These are phyloP conservation scores for Hyphopichia burtonii DNA, from an alignment of 1,139 yeast species.

Conservation along the genomic window DNA sequence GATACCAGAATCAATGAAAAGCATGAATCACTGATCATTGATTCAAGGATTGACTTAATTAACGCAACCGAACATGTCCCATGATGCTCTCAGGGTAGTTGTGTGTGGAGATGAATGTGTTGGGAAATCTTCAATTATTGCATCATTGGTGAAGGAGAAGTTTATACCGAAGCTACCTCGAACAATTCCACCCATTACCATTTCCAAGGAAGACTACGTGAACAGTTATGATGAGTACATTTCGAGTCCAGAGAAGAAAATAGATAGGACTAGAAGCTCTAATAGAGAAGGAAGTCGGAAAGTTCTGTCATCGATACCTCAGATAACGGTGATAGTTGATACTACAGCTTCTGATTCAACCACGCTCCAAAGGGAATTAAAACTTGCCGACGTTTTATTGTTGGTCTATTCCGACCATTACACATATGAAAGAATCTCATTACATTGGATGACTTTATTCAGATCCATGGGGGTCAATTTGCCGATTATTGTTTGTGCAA, in stretches of 20 bases:
- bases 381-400: constrained; percentile 90
- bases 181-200: constrained; percentile 78
- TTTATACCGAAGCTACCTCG: constrained; percentile 74
- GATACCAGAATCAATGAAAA: not conserved
- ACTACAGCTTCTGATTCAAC: constrained; percentile 68
- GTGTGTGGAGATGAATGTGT: constrained; percentile 97
- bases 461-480: constrained; percentile 89
- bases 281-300: constrained; percentile 11
- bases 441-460: constrained; percentile 93
- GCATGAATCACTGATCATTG: not conserved
- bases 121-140: constrained; percentile 76
- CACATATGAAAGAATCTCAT: constrained; percentile 84
- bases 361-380: constrained; percentile 66
- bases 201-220: constrained; percentile 45
- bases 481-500: constrained; percentile 89
- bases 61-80: constrained; percentile 26
- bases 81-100: constrained; percentile 67
- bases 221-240: constrained; percentile 25
- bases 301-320: constrained; percentile 53
- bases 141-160: constrained; percentile 76
- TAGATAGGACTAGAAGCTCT: constrained; percentile 4
- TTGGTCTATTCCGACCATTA: constrained; percentile 90
- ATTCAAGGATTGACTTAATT: not conserved
- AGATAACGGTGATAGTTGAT: constrained; percentile 72
- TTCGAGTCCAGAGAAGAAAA: constrained; percentile 4